Percentiles rank a stretch among this genome's conserved stretches.
Evolutionary conservation across 345 rosid species (phyloP).

Genomic region (Pelargonium nanum): DNA sequence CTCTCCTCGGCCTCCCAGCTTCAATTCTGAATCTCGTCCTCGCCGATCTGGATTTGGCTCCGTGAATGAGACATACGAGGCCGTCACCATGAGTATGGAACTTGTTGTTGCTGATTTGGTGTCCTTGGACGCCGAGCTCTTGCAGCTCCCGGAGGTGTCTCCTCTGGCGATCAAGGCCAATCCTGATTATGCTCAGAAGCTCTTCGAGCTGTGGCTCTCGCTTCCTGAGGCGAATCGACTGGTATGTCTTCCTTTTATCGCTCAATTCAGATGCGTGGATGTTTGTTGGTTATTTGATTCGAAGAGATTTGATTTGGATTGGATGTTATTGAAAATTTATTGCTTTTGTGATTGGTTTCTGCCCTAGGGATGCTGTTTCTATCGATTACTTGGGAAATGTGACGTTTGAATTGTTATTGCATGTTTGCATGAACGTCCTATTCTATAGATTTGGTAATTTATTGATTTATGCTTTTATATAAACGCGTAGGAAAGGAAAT

Average conservation of each 20-base stretch:
- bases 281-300: neutral
- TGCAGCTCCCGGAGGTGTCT: conserved; percentile 68
- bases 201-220: conserved; percentile 85
- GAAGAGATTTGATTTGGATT: neutral
- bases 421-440: neutral
- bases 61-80: conserved; percentile 2
- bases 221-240: conserved; percentile 49
- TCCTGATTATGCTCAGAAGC: conserved; percentile 41
- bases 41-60: neutral
- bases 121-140: conserved; percentile 46
- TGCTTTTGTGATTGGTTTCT: neutral
- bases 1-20: neutral
- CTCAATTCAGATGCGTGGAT: neutral
- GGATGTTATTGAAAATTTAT: neutral
- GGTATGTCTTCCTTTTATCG: conserved; percentile 28
- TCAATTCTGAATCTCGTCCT: conserved; percentile 1
- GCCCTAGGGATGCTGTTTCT: neutral
- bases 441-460: neutral
- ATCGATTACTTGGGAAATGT: neutral
- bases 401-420: neutral
- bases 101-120: conserved; percentile 23
- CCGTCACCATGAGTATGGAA: conserved; percentile 9
- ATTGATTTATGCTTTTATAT: neutral
- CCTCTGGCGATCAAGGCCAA: conserved; percentile 39
- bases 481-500: neutral